phyloP scores from a whole-genome alignment of 2,329 filamentous ascomycete species.

The Bipolaris bicolor region DNA sequence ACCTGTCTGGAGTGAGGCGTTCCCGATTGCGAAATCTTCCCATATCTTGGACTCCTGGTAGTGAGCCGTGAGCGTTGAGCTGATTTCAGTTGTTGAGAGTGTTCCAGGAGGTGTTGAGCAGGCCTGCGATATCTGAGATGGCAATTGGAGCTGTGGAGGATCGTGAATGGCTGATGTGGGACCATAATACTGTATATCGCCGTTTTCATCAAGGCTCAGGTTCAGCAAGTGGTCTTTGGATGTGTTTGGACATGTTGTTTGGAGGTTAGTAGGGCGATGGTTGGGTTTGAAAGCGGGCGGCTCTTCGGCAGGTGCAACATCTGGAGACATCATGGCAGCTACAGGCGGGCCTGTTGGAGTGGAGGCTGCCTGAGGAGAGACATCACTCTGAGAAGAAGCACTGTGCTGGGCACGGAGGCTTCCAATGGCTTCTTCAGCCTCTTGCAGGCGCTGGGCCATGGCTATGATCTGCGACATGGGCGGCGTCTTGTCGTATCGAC shows the following conservation, averaged over 20 bases:
- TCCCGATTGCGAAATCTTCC: constrained; percentile 21
- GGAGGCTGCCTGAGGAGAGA: background rate
- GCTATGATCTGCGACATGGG: constrained; percentile 42
- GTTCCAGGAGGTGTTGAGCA: background rate
- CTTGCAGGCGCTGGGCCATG: constrained; percentile 34
- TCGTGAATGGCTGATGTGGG: constrained; percentile 16
- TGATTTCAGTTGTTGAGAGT: background rate
- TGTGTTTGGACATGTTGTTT: too few species aligned
- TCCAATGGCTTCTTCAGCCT: constrained; percentile 6
- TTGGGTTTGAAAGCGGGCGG: background rate
- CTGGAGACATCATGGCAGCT: background rate
- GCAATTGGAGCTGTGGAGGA: constrained; percentile 3
- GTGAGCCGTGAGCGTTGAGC: background rate
- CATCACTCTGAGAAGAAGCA: background rate
- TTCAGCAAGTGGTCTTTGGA: constrained; percentile 1
- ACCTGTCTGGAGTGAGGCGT: constrained; percentile 18
- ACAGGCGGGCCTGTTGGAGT: background rate
- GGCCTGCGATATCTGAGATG: background rate
- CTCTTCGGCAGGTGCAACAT: background rate
- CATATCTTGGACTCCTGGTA: constrained; percentile 12
- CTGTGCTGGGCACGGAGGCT: background rate
- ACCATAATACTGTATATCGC: constrained; percentile 12
- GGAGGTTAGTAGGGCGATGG: too few species aligned
- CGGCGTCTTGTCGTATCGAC: constrained; percentile 43
- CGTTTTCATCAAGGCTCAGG: constrained; percentile 10